phyloP scores from a whole-genome alignment of 2,329 filamentous ascomycete genomes.

The Claviceps pusilla region DNA sequence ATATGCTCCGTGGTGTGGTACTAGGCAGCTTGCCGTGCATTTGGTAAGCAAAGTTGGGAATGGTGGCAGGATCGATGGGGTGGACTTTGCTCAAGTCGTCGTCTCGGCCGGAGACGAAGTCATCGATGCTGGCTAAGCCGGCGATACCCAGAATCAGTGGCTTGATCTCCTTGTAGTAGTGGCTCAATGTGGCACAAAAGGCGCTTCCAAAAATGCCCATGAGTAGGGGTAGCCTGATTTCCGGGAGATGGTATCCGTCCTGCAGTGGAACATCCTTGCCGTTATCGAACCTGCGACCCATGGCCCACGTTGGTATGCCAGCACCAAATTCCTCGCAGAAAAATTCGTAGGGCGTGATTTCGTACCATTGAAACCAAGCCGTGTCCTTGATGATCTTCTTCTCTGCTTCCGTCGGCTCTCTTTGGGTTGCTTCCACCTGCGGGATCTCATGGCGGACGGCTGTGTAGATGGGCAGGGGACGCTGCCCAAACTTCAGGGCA shows the following conservation, averaged over 20 bases:
- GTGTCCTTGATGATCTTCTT: conserved; percentile 45
- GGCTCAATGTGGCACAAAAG: conserved; percentile 86
- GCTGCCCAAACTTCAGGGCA: conserved; percentile 60
- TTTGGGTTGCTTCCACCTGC: conserved; percentile 25
- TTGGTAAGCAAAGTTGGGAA: conserved; percentile 78
- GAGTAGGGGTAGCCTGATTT: conserved; percentile 67
- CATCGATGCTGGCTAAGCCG: conserved; percentile 64
- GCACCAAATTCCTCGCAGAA: conserved; percentile 86
- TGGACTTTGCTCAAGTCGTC: conserved; percentile 83
- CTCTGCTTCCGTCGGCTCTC: conserved; percentile 5
- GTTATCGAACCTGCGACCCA: conserved; percentile 67
- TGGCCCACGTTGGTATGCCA: conserved; percentile 87
- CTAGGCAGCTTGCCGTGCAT: conserved; percentile 62
- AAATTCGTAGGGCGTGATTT: conserved; percentile 86
- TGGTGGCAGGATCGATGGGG: conserved; percentile 77
- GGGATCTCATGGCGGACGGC: conserved; percentile 93
- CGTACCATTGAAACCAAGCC: conserved; percentile 96
- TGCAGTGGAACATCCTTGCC: conserved; percentile 42
- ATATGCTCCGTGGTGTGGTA: conserved; percentile 65
- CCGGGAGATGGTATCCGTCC: conserved; percentile 58
- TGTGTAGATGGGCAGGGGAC: conserved; percentile 89
- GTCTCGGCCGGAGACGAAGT: conserved; percentile 67
- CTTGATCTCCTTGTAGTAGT: conserved; percentile 91
- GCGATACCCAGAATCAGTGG: conserved; percentile 61
- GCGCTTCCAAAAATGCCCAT: conserved; percentile 95